Percentiles rank a stretch among this genome's conserved stretches.
Conservation (phyloP, 805 yeast species). For the Starmerella kuoi region DNA sequence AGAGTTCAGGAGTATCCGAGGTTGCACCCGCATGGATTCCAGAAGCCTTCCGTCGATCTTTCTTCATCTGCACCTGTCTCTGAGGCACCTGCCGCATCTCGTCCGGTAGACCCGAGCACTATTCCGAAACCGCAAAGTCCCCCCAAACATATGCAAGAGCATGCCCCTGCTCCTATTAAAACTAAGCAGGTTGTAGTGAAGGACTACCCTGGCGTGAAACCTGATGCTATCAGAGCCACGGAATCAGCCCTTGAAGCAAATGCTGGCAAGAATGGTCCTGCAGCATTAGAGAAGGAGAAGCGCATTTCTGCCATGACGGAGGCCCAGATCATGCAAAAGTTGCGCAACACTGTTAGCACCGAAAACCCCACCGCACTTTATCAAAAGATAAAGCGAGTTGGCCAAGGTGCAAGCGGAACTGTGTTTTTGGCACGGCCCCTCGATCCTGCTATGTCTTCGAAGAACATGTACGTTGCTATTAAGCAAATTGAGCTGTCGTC, state of each 20-base stretch:
- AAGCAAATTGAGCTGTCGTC: conserved; percentile 87
- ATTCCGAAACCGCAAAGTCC: too few species aligned
- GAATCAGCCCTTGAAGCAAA: conserved; percentile 37
- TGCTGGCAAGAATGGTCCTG: not conserved
- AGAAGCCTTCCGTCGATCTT: too few species aligned
- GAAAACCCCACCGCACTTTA: conserved; percentile 68
- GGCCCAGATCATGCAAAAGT: conserved; percentile 68
- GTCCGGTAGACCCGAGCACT: too few species aligned
- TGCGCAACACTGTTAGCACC: conserved; percentile 68
- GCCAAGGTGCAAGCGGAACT: conserved; percentile 98
- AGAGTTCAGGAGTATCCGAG: too few species aligned
- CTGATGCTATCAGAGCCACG: not conserved
- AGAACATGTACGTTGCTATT: conserved; percentile 55
- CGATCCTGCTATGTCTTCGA: conserved; percentile 24
- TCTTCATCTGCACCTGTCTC: too few species aligned
- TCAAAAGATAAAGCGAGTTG: conserved; percentile 57
- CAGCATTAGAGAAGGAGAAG: conserved; percentile 36
- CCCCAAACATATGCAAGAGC: too few species aligned
- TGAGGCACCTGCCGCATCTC: too few species aligned
- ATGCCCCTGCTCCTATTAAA: too few species aligned
- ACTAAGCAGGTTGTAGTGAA: too few species aligned
- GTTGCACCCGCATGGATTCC: too few species aligned
- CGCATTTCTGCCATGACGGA: conserved; percentile 63
- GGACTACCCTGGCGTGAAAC: too few species aligned
- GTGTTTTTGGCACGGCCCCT: conserved; percentile 75